Evolutionary conservation across 169 alveolate genomes (phyloP).

Genomic region (Babesia sp.): DNA sequence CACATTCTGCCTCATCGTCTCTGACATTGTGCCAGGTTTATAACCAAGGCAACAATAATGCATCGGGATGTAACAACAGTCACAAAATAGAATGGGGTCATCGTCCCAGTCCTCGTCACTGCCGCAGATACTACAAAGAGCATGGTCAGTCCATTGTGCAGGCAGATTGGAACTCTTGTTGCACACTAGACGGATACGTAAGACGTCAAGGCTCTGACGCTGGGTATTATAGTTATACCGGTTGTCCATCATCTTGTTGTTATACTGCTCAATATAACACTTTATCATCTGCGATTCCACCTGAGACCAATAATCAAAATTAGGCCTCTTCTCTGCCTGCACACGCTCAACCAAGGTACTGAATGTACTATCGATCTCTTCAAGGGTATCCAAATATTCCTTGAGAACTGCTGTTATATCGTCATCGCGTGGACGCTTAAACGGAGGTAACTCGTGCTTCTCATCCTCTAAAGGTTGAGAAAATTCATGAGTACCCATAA

Average conservation of each 20-base stretch:
- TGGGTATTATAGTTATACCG: slow-evolving; percentile 74
- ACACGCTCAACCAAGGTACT: slow-evolving; percentile 43
- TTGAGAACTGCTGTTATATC: slow-evolving; percentile 33
- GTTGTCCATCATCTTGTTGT: slow-evolving; percentile 72
- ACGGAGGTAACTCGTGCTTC: background rate
- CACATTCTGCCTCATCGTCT: slow-evolving; percentile 33
- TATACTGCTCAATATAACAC: slow-evolving; percentile 74
- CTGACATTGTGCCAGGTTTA: slow-evolving; percentile 64
- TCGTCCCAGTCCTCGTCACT: slow-evolving; percentile 83
- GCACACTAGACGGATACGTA: slow-evolving; percentile 63
- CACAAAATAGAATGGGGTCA: slow-evolving; percentile 79
- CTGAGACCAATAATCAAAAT: slow-evolving; percentile 65
- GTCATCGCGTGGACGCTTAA: slow-evolving; percentile 39
- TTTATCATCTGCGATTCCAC: slow-evolving; percentile 74
- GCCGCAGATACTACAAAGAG: slow-evolving; percentile 77
- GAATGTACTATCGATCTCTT: slow-evolving; percentile 34
- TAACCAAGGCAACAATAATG: slow-evolving; percentile 70
- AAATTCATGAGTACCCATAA: slow-evolving; percentile 15
- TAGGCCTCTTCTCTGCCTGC: slow-evolving; percentile 48
- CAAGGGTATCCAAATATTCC: slow-evolving; percentile 59
- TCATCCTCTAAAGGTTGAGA: background rate
- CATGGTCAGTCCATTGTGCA: slow-evolving; percentile 78
- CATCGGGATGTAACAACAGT: slow-evolving; percentile 81
- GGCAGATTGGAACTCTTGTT: slow-evolving; percentile 72
- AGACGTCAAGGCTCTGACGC: slow-evolving; percentile 71